Evolutionary conservation across 352 stramenopile genomes (phyloP).

Genomic region (Phytophthora niederhauseri): DNA sequence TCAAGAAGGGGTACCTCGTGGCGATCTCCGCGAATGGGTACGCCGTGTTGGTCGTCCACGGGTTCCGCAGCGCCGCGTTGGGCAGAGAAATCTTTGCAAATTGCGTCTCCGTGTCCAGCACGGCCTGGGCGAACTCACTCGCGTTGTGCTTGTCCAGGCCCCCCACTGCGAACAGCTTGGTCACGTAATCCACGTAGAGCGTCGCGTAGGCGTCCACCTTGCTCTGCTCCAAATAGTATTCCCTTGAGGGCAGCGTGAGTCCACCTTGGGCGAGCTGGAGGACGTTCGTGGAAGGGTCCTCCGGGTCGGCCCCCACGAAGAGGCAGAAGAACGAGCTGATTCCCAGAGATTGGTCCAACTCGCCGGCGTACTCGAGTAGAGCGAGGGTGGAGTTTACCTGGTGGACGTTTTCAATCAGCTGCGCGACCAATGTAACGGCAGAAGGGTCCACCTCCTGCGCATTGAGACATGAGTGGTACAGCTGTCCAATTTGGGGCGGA

Average conservation of each 20-base stretch:
- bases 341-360: slow-evolving; percentile 50
- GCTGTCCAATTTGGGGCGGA: slow-evolving; percentile 59
- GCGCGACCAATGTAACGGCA: slow-evolving; percentile 43
- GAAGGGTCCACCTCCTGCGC: slow-evolving; percentile 43
- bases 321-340: slow-evolving; percentile 63
- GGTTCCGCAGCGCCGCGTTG: slow-evolving; percentile 86
- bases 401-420: slow-evolving; percentile 50
- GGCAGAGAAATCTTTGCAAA: slow-evolving; percentile 88
- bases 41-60: slow-evolving; percentile 87
- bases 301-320: slow-evolving; percentile 46
- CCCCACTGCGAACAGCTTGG: slow-evolving; percentile 51
- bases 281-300: slow-evolving; percentile 52
- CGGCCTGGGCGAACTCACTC: slow-evolving; percentile 42
- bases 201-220: slow-evolving; percentile 45
- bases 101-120: slow-evolving; percentile 72
- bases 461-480: slow-evolving; percentile 66
- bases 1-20: slow-evolving; percentile 52
- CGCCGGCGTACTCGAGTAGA: slow-evolving; percentile 48
- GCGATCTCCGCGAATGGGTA: slow-evolving; percentile 74
- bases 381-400: slow-evolving; percentile 41
- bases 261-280: slow-evolving; percentile 59
- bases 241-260: slow-evolving; percentile 65
- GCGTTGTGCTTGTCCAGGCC: slow-evolving; percentile 46
- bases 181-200: slow-evolving; percentile 57
- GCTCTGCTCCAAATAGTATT: slow-evolving; percentile 59